Conservation (phyloP, 176 grass and related monocot species). For the Hyparrhenia diplandra region DNA sequence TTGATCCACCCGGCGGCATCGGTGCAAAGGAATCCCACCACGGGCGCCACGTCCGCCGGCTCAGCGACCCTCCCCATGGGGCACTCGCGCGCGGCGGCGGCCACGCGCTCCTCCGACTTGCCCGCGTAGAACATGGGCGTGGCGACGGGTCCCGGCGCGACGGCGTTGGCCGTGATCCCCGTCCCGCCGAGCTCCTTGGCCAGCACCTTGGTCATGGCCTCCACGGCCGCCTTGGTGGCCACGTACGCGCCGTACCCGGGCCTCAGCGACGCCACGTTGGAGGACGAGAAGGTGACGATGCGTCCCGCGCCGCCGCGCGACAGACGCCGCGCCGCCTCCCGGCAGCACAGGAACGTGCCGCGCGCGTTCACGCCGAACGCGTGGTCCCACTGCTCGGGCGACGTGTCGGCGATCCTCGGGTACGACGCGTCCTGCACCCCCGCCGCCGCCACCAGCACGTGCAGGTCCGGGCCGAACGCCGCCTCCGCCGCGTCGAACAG, state of each 20-base stretch:
- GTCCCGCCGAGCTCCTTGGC: constrained; percentile 51
- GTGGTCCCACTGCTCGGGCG: constrained; percentile 26
- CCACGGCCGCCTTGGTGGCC: constrained; percentile 51
- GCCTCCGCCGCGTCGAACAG: constrained; percentile 44
- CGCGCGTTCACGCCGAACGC: constrained; percentile 42
- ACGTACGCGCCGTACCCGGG: constrained; percentile 52
- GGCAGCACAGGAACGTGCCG: constrained; percentile 52
- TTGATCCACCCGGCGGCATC: constrained; percentile 56
- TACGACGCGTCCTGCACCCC: constrained; percentile 36
- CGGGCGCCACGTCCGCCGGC: constrained; percentile 51
- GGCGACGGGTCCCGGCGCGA: constrained; percentile 49
- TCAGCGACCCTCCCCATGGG: constrained; percentile 47
- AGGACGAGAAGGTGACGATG: constrained; percentile 48
- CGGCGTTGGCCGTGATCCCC: constrained; percentile 54
- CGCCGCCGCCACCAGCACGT: constrained; percentile 43
- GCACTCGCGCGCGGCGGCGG: not conserved
- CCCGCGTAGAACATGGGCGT: constrained; percentile 52
- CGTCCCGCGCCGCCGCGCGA: constrained; percentile 27
- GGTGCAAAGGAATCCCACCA: constrained; percentile 53
- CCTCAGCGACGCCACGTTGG: constrained; percentile 32
- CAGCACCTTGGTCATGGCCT: constrained; percentile 61
- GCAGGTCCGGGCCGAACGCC: constrained; percentile 32
- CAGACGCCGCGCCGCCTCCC: constrained; percentile 37
- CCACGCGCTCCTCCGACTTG: constrained; percentile 52
- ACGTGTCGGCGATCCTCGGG: constrained; percentile 37